Conservation (phyloP, 805 yeast genomes). For the Priceomyces fermenticarens region DNA sequence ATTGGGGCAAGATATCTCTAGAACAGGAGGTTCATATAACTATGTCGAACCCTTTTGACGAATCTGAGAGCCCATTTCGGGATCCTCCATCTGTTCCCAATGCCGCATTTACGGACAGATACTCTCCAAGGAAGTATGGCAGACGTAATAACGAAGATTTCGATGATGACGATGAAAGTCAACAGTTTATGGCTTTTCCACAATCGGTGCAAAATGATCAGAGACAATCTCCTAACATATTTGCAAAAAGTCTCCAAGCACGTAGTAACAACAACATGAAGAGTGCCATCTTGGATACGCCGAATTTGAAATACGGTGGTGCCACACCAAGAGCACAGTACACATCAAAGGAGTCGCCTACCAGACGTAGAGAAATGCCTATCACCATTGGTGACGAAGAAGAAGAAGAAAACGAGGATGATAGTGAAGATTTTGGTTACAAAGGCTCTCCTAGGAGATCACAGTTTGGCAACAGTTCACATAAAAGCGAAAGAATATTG, state of each 20-base stretch:
- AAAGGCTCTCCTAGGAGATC: constrained; percentile 39
- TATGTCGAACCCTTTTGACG: constrained; percentile 34
- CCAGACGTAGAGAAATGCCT: constrained; percentile 47
- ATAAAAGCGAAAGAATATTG: constrained; percentile 48
- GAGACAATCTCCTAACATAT: constrained; percentile 44
- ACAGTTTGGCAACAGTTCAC: constrained; percentile 27
- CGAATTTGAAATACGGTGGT: constrained; percentile 21
- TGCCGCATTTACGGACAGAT: constrained; percentile 37
- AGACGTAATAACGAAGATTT: constrained; percentile 14
- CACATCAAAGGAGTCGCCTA: constrained; percentile 71
- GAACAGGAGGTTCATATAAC: background rate
- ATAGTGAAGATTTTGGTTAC: constrained; percentile 19
- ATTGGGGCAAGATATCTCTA: too few relatives aligned
- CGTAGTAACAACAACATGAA: constrained; percentile 13
- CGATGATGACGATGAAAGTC: constrained; percentile 16
- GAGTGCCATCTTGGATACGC: constrained; percentile 21
- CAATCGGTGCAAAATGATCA: constrained; percentile 19
- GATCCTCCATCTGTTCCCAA: constrained; percentile 35
- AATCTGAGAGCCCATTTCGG: constrained; percentile 28
- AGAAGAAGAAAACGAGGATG: constrained; percentile 23
- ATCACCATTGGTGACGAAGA: constrained; percentile 33
- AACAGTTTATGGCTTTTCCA: constrained; percentile 31
- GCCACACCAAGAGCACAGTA: constrained; percentile 63
- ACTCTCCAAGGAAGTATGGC: constrained; percentile 35
- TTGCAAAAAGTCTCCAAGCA: constrained; percentile 33